Conservation (phyloP, 1,284 basidiomycete species). For the Phaffia rhodozyma region DNA sequence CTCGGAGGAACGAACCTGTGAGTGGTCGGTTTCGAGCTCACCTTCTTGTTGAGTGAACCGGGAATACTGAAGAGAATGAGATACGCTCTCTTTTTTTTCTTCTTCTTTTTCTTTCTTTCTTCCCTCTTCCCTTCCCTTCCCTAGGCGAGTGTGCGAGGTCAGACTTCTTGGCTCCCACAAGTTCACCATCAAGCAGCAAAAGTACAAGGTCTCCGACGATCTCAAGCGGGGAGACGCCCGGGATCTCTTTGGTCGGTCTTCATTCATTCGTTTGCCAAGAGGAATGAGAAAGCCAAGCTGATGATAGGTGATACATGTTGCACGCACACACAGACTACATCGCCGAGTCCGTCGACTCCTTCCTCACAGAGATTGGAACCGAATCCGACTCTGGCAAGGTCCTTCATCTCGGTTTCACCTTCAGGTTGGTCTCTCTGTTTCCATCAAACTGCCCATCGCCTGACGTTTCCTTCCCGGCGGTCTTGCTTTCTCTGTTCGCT, state of each 20-base stretch:
- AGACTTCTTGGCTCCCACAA: slow-evolving; percentile 75
- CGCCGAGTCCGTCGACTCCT: slow-evolving; percentile 87
- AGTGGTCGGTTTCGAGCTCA: too few species aligned
- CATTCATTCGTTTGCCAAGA: slow-evolving; percentile 5
- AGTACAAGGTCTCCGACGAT: slow-evolving; percentile 80
- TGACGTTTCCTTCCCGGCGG: background rate
- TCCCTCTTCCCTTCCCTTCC: background rate
- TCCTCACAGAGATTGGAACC: slow-evolving; percentile 59
- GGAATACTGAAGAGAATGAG: too few species aligned
- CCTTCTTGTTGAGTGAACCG: too few species aligned
- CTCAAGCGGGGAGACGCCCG: slow-evolving; percentile 80
- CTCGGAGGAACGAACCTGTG: slow-evolving; percentile 90
- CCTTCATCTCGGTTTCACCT: slow-evolving; percentile 79
- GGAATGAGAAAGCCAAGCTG: background rate
- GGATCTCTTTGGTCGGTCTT: slow-evolving; percentile 60
- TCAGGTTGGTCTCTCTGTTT: slow-evolving; percentile 42
- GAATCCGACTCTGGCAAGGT: slow-evolving; percentile 38
- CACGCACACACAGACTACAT: slow-evolving; percentile 62
- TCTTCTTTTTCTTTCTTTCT: background rate
- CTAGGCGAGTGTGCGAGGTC: slow-evolving; percentile 85
- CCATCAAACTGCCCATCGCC: background rate
- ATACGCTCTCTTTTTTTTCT: slow-evolving; percentile 31
- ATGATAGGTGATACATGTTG: background rate
- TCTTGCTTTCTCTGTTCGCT: background rate
- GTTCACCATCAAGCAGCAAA: slow-evolving; percentile 80